These are phyloP conservation scores for Ceratobasidium sp. DNA, from an alignment of 1,284 basidiomycete species.

Conservation along the genomic window DNA sequence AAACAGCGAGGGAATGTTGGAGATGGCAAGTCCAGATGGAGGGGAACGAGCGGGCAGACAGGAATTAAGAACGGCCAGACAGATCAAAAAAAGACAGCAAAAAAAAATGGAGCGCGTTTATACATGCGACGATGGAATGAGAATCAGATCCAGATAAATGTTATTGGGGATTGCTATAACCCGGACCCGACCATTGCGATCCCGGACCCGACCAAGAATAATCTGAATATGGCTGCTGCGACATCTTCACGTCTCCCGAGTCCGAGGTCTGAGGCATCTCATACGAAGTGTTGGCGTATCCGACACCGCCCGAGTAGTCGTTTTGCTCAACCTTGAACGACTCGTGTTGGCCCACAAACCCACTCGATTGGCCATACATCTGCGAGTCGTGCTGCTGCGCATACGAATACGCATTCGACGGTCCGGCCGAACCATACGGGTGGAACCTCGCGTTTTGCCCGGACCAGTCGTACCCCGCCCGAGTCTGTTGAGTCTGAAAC, in stretches of 20 bases:
- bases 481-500: neutral
- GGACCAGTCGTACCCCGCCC: neutral
- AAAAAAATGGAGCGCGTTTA: neutral
- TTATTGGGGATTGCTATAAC: neutral
- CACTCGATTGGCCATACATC: neutral
- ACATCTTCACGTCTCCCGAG: neutral
- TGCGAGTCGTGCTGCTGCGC: neutral
- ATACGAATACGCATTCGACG: slow-evolving; percentile 1
- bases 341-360: neutral
- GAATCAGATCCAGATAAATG: too few species aligned
- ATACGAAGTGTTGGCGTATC: neutral
- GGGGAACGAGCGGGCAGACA: neutral
- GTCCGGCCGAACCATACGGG: neutral
- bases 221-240: neutral
- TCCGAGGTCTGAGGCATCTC: neutral
- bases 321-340: neutral
- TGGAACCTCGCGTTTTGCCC: neutral
- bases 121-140: neutral
- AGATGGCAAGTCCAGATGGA: neutral
- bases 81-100: neutral
- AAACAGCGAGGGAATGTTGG: neutral
- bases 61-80: neutral
- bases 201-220: slow-evolving; percentile 9
- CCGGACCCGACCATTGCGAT: neutral
- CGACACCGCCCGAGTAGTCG: neutral